These are phyloP conservation scores for Talaromyces atroroseus DNA, from an alignment of 2,329 filamentous ascomycete species.

Conservation along the genomic window DNA sequence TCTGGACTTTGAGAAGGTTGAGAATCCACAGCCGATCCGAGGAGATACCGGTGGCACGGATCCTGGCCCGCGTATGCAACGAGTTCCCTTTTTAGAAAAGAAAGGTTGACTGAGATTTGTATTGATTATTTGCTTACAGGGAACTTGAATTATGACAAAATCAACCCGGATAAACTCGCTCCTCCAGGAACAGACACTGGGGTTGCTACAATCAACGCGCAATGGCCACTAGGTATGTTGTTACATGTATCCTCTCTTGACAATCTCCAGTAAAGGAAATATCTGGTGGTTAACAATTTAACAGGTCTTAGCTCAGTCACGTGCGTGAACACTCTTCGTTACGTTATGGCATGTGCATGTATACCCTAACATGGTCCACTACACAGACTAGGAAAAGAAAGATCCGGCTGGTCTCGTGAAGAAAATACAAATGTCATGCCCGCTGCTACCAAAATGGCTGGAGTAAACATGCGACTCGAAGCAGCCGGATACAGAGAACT, in stretches of 20 bases:
- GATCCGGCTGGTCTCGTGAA: slow-evolving; percentile 51
- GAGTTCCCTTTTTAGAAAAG: not conserved
- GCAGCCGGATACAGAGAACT: slow-evolving; percentile 57
- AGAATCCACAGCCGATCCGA: slow-evolving; percentile 53
- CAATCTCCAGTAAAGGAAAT: not conserved
- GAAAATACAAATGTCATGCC: slow-evolving; percentile 51
- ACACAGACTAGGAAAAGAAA: slow-evolving; percentile 36
- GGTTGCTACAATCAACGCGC: slow-evolving; percentile 38
- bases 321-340: slow-evolving; percentile 15
- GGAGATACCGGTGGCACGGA: slow-evolving; percentile 48
- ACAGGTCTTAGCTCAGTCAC: slow-evolving; percentile 44
- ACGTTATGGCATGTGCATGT: not conserved
- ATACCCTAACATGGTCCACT: not conserved
- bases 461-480: slow-evolving; percentile 56
- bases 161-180: slow-evolving; percentile 52
- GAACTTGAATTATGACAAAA: slow-evolving; percentile 33
- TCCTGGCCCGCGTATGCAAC: slow-evolving; percentile 44
- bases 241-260: not conserved
- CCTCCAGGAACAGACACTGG: slow-evolving; percentile 49
- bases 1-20: slow-evolving; percentile 49
- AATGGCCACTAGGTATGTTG: slow-evolving; percentile 49
- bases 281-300: not conserved
- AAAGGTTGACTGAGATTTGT: not conserved
- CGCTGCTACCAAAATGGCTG: slow-evolving; percentile 47
- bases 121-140: not conserved